Evolutionary conservation across 768 basidiomycete genomes (phyloP), one percentile per base, ranked within the genome.

Genomic region (Gautieria morchelliformis): DNA sequence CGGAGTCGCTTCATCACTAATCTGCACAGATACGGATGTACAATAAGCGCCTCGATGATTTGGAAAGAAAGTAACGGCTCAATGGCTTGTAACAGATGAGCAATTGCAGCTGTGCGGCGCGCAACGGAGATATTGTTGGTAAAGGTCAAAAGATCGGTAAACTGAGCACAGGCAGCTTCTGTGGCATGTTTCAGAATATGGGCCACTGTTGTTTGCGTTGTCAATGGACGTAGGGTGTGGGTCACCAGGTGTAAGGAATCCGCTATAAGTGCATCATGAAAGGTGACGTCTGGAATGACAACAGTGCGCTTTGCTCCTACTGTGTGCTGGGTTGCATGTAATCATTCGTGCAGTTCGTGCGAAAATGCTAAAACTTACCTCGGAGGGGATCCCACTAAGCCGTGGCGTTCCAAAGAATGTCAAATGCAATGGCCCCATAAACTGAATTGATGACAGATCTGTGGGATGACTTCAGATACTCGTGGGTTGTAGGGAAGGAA

Each of bases 1-100:
- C 74, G 69, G 41, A 87, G 64, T 52, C 77, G 74, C 46, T 73
- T 67, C 22, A 74, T 71, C 19, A 83, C 57, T 12, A 79, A 52
- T 64, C 60, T 20, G 63, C 67, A 39, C 74, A 62, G 59, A 19
- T 20, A 47, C 11, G 55, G 47, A 15, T 32, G 27, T 15, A 56
- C 15, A 12, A 47, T 19, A 47, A n/a, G 47, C 30, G 33, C 9
- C 20, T 56, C 55, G 32, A 35, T 19, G 5, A 37, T 15, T 11
- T 35, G 44, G 8, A 37, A 30, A 12, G 44, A 47, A 15, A 56
- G 24, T 44, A 56, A 37, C n/a, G 41, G 33, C 9, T 27, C 20
- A 30, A 56, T 56, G 45, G 30, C 41, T 20, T 15, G 14, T n/a
- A 56, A 44, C 33, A 48, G 27, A n/a, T n/a, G 44, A 19, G 41